These are phyloP conservation scores for Iris pallida DNA, from an alignment of 116 monocot species.

Conservation along the genomic window DNA sequence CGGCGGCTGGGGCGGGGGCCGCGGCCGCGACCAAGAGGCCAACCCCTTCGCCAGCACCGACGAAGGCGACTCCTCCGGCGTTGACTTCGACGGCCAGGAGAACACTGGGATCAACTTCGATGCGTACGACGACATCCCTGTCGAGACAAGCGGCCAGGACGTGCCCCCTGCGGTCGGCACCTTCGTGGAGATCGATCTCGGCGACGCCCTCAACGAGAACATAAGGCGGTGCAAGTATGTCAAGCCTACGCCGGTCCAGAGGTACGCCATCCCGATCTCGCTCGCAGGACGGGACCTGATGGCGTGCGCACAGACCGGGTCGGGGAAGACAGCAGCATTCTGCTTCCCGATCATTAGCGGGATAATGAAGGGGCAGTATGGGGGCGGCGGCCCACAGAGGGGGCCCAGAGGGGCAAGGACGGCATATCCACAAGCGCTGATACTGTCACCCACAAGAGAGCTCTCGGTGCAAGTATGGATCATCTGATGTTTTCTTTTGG, in stretches of 20 bases:
- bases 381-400: slow-evolving; percentile 21
- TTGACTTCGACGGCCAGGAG: slow-evolving; percentile 18
- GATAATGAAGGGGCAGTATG: slow-evolving; percentile 41
- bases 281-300: slow-evolving; percentile 78
- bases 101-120: slow-evolving; percentile 45
- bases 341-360: slow-evolving; percentile 81
- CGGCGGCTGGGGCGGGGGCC: slow-evolving; percentile 4
- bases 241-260: slow-evolving; percentile 51
- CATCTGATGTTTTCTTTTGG: not conserved
- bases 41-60: slow-evolving; percentile 49
- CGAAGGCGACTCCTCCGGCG: not conserved
- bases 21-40: slow-evolving; percentile 28
- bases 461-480: not conserved
- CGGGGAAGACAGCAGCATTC: slow-evolving; percentile 73
- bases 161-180: slow-evolving; percentile 32
- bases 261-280: slow-evolving; percentile 44
- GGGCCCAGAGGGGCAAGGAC: slow-evolving; percentile 42
- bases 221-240: slow-evolving; percentile 29
- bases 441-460: slow-evolving; percentile 66
- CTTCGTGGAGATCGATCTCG: slow-evolving; percentile 37
- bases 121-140: slow-evolving; percentile 68
- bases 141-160: slow-evolving; percentile 46
- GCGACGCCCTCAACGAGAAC: slow-evolving; percentile 25
- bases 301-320: slow-evolving; percentile 86
- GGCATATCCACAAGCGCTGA: slow-evolving; percentile 61